Percentiles rank a stretch among this genome's conserved stretches.
Evolutionary conservation across 768 basidiomycete species (phyloP).

Genomic region (Leccinum ochraceum): DNA sequence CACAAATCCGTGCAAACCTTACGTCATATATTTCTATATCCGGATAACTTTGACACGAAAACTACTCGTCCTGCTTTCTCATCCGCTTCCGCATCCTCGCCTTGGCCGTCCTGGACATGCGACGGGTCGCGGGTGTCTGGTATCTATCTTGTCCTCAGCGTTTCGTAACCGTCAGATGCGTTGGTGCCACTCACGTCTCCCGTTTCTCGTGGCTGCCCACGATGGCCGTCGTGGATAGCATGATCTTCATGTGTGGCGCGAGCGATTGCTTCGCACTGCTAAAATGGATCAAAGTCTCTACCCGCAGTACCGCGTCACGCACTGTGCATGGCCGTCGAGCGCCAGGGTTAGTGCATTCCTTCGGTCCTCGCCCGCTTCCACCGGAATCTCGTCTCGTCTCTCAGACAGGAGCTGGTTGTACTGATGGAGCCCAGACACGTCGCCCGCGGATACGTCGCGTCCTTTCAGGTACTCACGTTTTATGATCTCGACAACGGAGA

Average conservation of each 20-base stretch:
- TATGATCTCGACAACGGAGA: slow-evolving; percentile 81
- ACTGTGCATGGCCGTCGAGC: slow-evolving; percentile 64
- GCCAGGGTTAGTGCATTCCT: slow-evolving; percentile 35
- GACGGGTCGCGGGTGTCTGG: slow-evolving; percentile 54
- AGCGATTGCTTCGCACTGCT: slow-evolving; percentile 54
- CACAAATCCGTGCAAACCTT: slow-evolving; percentile 21
- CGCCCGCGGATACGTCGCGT: slow-evolving; percentile 45
- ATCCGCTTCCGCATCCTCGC: slow-evolving; percentile 49
- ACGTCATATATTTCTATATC: slow-evolving; percentile 23
- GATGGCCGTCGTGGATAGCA: slow-evolving; percentile 50
- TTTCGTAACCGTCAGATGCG: not conserved
- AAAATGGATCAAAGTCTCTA: slow-evolving; percentile 1
- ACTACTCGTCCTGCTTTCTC: slow-evolving; percentile 30
- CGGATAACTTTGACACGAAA: slow-evolving; percentile 19
- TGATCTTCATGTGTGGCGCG: slow-evolving; percentile 71
- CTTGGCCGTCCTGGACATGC: slow-evolving; percentile 59
- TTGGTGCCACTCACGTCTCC: slow-evolving; percentile 37
- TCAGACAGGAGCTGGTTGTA: slow-evolving; percentile 71
- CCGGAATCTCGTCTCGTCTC: slow-evolving; percentile 19
- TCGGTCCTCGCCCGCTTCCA: slow-evolving; percentile 37
- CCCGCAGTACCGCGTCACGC: slow-evolving; percentile 24
- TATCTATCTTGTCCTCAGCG: slow-evolving; percentile 43
- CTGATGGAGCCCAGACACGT: slow-evolving; percentile 63
- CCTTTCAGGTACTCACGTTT: slow-evolving; percentile 75
- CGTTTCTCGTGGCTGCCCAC: slow-evolving; percentile 38